phyloP scores from a whole-genome alignment of 495 filamentous ascomycete genomes.

The Trypethelium eluteriae region DNA sequence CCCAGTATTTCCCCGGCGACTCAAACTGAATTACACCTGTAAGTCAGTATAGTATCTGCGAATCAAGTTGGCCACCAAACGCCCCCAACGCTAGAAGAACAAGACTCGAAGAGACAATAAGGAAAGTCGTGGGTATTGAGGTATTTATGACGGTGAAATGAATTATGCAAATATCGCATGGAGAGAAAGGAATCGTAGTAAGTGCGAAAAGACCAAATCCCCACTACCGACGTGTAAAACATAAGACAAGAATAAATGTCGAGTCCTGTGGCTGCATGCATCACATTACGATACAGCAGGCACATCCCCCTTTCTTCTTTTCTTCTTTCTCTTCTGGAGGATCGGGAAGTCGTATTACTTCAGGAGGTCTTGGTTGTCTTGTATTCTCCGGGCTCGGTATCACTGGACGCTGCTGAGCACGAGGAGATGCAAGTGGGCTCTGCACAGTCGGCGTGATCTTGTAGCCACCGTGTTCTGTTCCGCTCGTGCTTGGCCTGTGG shows the following conservation, averaged over 20 bases:
- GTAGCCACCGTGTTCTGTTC: slow-evolving; percentile 37
- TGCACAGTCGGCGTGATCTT: slow-evolving; percentile 35
- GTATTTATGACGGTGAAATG: not conserved
- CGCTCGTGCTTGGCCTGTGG: slow-evolving; percentile 24
- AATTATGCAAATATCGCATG: not conserved
- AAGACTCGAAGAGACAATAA: not conserved
- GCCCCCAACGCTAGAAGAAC: not conserved
- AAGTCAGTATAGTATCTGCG: not conserved
- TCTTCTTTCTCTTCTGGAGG: slow-evolving; percentile 26
- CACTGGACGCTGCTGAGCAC: slow-evolving; percentile 9
- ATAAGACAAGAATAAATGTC: not conserved
- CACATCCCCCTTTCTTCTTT: slow-evolving; percentile 29
- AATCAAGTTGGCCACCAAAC: not conserved
- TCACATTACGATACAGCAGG: slow-evolving; percentile 38
- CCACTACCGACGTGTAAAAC: not conserved
- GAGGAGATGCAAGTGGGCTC: slow-evolving; percentile 23
- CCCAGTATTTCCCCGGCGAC: not conserved
- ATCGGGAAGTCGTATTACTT: slow-evolving; percentile 31
- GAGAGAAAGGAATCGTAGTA: not conserved
- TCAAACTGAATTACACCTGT: not conserved
- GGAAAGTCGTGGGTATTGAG: not conserved
- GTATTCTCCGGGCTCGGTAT: not conserved
- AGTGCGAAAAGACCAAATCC: not conserved
- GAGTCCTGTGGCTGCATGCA: not conserved
- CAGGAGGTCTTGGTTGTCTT: slow-evolving; percentile 20